Conservation (phyloP, 129 eudicot genomes). For the Tagetes erecta region DNA sequence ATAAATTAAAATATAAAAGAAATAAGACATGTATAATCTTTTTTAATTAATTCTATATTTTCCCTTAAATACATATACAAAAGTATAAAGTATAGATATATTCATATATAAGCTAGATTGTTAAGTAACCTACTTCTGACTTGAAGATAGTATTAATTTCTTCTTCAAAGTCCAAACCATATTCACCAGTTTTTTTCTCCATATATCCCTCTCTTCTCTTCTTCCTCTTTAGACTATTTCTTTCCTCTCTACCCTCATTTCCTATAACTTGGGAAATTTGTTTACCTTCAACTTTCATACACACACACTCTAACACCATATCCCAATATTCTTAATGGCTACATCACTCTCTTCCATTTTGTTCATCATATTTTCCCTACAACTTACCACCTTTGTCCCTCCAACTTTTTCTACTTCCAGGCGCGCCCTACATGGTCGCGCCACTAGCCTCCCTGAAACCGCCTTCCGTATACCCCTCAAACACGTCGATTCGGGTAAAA, state of each 20-base stretch:
- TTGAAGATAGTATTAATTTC: constrained; percentile 2
- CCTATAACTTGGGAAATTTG: neutral
- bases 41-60: no score
- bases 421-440: constrained; percentile 27
- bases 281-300: neutral
- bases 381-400: constrained; percentile 19
- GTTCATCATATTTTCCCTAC: constrained; percentile 25
- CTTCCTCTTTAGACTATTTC: constrained; percentile 26
- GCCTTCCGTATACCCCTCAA: constrained; percentile 48
- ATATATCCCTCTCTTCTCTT: constrained; percentile 26
- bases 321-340: constrained; percentile 24
- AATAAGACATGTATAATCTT: no score
- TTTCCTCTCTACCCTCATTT: neutral
- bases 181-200: constrained; percentile 37
- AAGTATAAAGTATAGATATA: neutral
- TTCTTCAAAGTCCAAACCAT: constrained; percentile 34
- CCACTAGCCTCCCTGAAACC: constrained; percentile 14
- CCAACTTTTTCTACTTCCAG: constrained; percentile 60
- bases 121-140: constrained; percentile 35
- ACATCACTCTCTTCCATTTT: constrained; percentile 21
- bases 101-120: neutral
- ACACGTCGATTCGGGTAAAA: constrained; percentile 72
- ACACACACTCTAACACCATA: neutral
- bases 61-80: neutral
- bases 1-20: no score